A percentile compares a stretch with the other conserved stretches of the same genome.
Conservation (phyloP, 768 basidiomycete genomes). For the Piloderma croceum region DNA sequence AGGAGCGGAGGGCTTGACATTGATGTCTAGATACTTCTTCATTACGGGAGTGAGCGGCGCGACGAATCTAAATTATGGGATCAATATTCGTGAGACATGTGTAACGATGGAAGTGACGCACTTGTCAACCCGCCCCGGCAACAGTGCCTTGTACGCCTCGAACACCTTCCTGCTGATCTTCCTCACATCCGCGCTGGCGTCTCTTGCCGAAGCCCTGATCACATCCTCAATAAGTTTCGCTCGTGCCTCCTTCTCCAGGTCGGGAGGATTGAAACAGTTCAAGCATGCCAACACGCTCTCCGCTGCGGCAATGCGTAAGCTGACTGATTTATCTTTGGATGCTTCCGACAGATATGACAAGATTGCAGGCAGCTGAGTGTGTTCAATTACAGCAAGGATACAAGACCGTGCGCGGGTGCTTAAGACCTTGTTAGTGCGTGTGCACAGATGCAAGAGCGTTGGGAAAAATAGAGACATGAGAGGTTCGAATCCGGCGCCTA, state of each 20-base stretch:
- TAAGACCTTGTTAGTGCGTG: conserved; percentile 76
- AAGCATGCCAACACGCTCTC: conserved; percentile 63
- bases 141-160: conserved; percentile 65
- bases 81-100: conserved; percentile 3
- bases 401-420: conserved; percentile 57
- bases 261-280: conserved; percentile 74
- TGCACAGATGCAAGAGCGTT: conserved; percentile 57
- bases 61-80: conserved; percentile 49
- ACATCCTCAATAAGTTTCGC: conserved; percentile 64
- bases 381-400: conserved; percentile 56
- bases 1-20: conserved; percentile 5
- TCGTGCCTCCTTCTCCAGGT: conserved; percentile 63
- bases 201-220: conserved; percentile 61
- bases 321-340: conserved; percentile 63
- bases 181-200: conserved; percentile 72
- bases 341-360: conserved; percentile 54
- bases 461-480: conserved; percentile 66
- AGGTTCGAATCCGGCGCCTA: conserved; percentile 61
- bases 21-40: conserved; percentile 67
- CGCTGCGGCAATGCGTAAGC: conserved; percentile 57
- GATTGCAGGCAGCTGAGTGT: conserved; percentile 61
- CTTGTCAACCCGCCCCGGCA: conserved; percentile 66
- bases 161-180: conserved; percentile 66
- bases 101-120: conserved; percentile 21
- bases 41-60: conserved; percentile 70